phyloP scores from a whole-genome alignment of 2,329 filamentous ascomycete species.

The Mariannaea elegans region DNA sequence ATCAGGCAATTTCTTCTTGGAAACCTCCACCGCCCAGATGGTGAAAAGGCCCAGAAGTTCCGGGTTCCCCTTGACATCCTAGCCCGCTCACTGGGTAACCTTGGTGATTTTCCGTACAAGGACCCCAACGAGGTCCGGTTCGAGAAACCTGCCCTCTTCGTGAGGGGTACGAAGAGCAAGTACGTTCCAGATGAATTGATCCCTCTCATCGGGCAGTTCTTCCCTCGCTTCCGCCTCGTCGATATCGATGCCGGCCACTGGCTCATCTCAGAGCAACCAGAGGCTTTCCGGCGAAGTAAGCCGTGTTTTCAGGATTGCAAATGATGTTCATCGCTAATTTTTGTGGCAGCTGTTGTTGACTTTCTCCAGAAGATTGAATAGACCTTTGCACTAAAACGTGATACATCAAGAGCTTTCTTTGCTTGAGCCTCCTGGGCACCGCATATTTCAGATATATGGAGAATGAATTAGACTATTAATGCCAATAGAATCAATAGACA shows the following conservation, averaged over 20 bases:
- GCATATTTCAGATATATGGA: too few relatives aligned
- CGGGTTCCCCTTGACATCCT: slow-evolving; percentile 81
- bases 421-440: too few relatives aligned
- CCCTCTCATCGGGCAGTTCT: slow-evolving; percentile 83
- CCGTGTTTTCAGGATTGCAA: slow-evolving; percentile 33
- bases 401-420: too few relatives aligned
- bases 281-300: slow-evolving; percentile 77
- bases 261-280: slow-evolving; percentile 88
- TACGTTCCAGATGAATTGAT: slow-evolving; percentile 85
- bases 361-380: slow-evolving; percentile 64
- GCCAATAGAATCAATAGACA: slow-evolving; percentile 19
- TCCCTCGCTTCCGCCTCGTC: slow-evolving; percentile 76
- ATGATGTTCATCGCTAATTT: not conserved
- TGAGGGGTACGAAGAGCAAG: slow-evolving; percentile 78
- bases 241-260: slow-evolving; percentile 86
- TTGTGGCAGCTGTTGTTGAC: slow-evolving; percentile 65
- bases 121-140: slow-evolving; percentile 75
- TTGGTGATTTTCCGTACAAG: slow-evolving; percentile 90
- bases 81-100: slow-evolving; percentile 71
- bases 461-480: slow-evolving; percentile 2
- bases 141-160: slow-evolving; percentile 80
- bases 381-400: too few relatives aligned
- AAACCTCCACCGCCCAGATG: slow-evolving; percentile 72
- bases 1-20: slow-evolving; percentile 93
- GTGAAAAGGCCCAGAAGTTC: slow-evolving; percentile 71